A percentile compares a stretch with the other conserved stretches of the same genome.
Conservation (phyloP, 371 early-diverging fungal species). For the Mucor mucedo region DNA sequence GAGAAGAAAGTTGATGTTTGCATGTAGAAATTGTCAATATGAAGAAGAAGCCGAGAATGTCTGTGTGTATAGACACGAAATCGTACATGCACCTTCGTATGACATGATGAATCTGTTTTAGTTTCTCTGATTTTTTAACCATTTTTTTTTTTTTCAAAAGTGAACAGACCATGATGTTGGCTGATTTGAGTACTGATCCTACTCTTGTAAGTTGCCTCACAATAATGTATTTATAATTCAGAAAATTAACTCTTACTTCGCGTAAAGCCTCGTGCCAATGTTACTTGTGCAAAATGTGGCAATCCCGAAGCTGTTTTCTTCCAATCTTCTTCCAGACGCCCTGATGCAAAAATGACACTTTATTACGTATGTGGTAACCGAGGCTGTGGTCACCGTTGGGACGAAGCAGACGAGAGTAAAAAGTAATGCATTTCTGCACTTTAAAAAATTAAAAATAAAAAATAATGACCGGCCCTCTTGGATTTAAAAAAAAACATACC, state of each 20-base stretch:
- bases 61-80: constrained; percentile 88
- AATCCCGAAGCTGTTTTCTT: constrained; percentile 87
- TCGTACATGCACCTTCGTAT: constrained; percentile 82
- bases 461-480: constrained; percentile 1
- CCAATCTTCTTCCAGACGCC: constrained; percentile 84
- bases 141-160: constrained; percentile 39
- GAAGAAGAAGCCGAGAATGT: constrained; percentile 83
- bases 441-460: neutral
- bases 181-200: constrained; percentile 85
- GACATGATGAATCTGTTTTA: neutral
- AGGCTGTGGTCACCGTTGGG: constrained; percentile 82
- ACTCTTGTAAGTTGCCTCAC: constrained; percentile 54
- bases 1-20: constrained; percentile 73
- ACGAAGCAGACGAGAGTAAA: constrained; percentile 12
- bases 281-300: constrained; percentile 77
- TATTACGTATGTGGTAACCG: constrained; percentile 90
- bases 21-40: constrained; percentile 95
- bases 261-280: constrained; percentile 69
- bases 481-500: too few species aligned
- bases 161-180: constrained; percentile 77
- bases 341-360: constrained; percentile 90
- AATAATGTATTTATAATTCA: neutral
- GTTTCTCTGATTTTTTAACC: neutral
- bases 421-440: neutral
- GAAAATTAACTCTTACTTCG: neutral